Evolutionary conservation across 179 eudicot species (phyloP), one percentile per base, ranked within the genome.

Genomic region (Carnegiea gigantea): DNA sequence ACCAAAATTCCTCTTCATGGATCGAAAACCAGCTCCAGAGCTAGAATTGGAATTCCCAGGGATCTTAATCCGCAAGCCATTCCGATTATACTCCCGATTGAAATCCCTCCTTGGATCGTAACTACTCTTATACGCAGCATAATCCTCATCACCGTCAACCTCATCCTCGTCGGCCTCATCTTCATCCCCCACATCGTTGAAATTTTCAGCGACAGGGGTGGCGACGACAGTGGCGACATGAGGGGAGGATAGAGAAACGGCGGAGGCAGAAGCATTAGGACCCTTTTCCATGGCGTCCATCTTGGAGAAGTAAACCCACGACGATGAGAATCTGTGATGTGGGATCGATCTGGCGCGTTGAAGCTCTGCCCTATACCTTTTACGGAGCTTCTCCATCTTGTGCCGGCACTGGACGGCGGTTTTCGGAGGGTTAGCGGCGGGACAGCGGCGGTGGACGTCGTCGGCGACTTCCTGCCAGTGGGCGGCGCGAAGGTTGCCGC

Each of bases 321-420:
- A 81, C 20, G 97, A 93, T 0, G 83, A 73, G 60, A 83, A 88
- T 2, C 92, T 83, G 43, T 87, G 90, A 26, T 85, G 85, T n/a
- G 93, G 90, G 68, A 83, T 73, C 0, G 90, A 80, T 9, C 81
- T 68, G 38, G 91, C 89, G 5, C 98, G 89, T 17, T 87, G 93
- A 9, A 90, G 85, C 81, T 93, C 98, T 3, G 93, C 75, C 1
- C 99, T 90, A 79, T 95, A 94, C 0, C 99, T 90, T 40, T 95
- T 93, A 1, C 98, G 92, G 40, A 95, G 93, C 91, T 95, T 93
- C 91, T 95, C 98, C 98, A 95, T 95, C 90, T 95, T 95, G 73
- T 95, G 98, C 30, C 98, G 95, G 84, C 98, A 95, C 84, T 95
- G 98, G 13, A 93, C 91, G 84, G 97, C 80, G 78, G 98, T 93